Evolutionary conservation across 768 basidiomycete species (phyloP).

Genomic region (Chiua virens): DNA sequence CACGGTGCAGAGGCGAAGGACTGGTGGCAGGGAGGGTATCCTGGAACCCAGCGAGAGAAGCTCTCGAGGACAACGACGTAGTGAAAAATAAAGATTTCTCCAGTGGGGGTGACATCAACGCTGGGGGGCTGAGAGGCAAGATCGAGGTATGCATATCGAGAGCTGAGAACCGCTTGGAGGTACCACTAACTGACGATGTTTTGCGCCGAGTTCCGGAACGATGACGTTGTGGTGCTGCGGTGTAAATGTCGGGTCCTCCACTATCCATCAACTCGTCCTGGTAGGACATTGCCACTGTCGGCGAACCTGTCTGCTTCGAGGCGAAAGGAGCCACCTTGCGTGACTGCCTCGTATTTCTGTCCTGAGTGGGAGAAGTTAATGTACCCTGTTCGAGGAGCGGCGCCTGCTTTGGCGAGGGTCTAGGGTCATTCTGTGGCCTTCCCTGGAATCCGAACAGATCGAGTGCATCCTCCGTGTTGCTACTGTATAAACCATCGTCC

Average conservation of each 20-base stretch:
- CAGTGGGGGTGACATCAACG: constrained; percentile 55
- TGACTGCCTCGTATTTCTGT: neutral
- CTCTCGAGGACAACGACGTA: constrained; percentile 12
- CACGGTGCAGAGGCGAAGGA: neutral
- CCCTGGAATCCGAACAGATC: neutral
- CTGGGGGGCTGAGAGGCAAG: constrained; percentile 57
- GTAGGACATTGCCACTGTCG: neutral
- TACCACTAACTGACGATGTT: neutral
- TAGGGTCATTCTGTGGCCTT: neutral
- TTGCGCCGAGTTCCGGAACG: neutral
- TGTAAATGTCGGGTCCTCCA: constrained; percentile 19
- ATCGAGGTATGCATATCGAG: constrained; percentile 36
- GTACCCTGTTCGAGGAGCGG: neutral
- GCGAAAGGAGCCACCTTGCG: constrained; percentile 12
- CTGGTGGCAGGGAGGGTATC: neutral
- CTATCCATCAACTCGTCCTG: neutral
- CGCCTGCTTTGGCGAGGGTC: neutral
- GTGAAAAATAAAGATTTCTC: constrained; percentile 58
- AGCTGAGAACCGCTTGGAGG: constrained; percentile 13
- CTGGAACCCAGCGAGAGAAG: constrained; percentile 14
- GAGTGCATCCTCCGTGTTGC: neutral
- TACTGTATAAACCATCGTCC: neutral
- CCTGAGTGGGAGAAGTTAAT: neutral
- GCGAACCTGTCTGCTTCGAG: neutral
- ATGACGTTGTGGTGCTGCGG: constrained; percentile 18